Evolutionary conservation across 2,329 filamentous ascomycete genomes (phyloP), one percentile per base, ranked within the genome.

Genomic region (Keithomyces neogunnii): DNA sequence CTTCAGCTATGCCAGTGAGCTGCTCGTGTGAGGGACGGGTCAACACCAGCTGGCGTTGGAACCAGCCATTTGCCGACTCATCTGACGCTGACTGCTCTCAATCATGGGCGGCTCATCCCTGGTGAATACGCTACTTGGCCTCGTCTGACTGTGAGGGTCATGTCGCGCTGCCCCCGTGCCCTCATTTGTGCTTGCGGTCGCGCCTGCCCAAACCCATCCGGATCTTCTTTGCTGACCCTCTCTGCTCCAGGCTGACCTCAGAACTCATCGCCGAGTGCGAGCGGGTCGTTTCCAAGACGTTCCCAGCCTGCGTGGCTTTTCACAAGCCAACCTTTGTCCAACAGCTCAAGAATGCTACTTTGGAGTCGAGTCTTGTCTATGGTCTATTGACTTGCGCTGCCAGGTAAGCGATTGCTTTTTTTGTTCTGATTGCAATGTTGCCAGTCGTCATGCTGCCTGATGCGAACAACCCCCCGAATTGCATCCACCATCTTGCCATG

Each of bases 271-370:
- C 73, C 57, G 79, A 82, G 66, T 81, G 78, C 63, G 79, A 82
- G 66, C 73, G 78, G 52, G 77, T 82, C 61, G 76, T 82, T 59
- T 75, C 73, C 59, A 82, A 80, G 69, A 80, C 78, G 11, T 73
- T 82, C 58, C 79, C 79, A 39, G 77, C 79, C 55, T 82, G 78
- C 61, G 77, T 82, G 42, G 79, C 78, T 60, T 82, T 82, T 62
- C 79, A 82, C 69, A 82, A 81, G 67, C 78, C 79, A 6, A 78
- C 78, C 2, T 82, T 82, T 64, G 63, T 82, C 35, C 77, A 80
- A 65, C 79, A 81, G 62, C 71, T 82, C 48, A 82, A 81, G 69
- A 78, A 71, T 58, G 73, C 70, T 28, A 71, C 73, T 2, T 71
- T 82, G 35, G 79, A 82, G 52, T 68, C 74, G 32, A 77, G 76